Evolutionary conservation across 2,329 filamentous ascomycete genomes (phyloP).

Genomic region (Apiospora pterosperma): DNA sequence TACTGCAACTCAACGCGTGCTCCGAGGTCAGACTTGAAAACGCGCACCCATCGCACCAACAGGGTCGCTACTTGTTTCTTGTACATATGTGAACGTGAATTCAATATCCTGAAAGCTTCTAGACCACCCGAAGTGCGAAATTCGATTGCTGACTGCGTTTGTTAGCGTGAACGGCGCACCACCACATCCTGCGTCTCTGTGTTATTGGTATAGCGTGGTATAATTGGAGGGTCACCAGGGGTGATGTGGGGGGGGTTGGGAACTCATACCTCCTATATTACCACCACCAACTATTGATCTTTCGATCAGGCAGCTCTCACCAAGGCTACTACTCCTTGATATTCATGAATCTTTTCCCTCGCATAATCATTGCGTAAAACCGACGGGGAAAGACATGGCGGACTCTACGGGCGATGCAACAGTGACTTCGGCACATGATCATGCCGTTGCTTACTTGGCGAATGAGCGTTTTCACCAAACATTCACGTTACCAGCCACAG

Average conservation of each 20-base stretch:
- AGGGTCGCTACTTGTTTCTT: background rate
- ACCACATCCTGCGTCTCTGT: too few species aligned
- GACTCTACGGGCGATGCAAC: background rate
- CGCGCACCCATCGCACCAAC: background rate
- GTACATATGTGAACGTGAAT: background rate
- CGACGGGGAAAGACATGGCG: background rate
- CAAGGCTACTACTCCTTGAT: background rate
- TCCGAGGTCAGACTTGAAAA: too few species aligned
- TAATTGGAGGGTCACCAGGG: background rate
- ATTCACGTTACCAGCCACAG: conserved; percentile 13
- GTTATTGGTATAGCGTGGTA: background rate
- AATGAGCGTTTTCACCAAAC: conserved; percentile 11
- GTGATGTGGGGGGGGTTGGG: background rate
- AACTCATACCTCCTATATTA: background rate
- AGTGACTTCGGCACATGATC: background rate
- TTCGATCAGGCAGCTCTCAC: background rate
- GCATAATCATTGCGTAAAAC: background rate
- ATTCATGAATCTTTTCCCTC: background rate
- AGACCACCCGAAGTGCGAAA: background rate
- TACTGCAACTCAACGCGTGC: too few species aligned
- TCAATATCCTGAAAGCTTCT: background rate
- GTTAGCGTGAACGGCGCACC: background rate
- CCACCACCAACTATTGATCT: background rate
- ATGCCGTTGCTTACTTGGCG: conserved; percentile 3
- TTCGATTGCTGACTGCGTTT: background rate